These are phyloP conservation scores for Dactylellina drechsleri DNA, from an alignment of 2,329 filamentous ascomycete species.

Conservation along the genomic window DNA sequence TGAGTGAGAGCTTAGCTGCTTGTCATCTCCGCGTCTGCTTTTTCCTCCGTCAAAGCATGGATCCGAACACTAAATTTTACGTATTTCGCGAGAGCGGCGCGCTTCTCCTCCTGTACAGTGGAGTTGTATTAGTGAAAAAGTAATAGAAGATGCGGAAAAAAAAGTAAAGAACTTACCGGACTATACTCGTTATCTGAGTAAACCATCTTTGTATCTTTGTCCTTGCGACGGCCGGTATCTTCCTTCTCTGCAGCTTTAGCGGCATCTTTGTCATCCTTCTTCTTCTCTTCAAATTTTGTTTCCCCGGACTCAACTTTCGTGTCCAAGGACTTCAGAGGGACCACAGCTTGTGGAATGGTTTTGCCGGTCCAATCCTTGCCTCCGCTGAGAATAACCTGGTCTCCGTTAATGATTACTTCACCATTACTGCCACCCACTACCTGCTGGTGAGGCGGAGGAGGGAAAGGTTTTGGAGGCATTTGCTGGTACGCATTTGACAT, in stretches of 20 bases:
- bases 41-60: slow-evolving; percentile 19
- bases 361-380: slow-evolving; percentile 51
- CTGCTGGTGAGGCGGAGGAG: slow-evolving; percentile 39
- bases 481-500: slow-evolving; percentile 38
- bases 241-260: slow-evolving; percentile 54
- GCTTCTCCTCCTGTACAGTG: slow-evolving; percentile 55
- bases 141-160: neutral
- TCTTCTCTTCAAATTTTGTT: slow-evolving; percentile 46
- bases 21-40: slow-evolving; percentile 50
- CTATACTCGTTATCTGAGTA: slow-evolving; percentile 58
- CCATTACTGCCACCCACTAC: slow-evolving; percentile 37
- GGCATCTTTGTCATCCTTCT: slow-evolving; percentile 54
- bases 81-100: slow-evolving; percentile 54
- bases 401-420: slow-evolving; percentile 53
- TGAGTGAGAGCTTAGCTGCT: slow-evolving; percentile 55
- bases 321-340: slow-evolving; percentile 17
- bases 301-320: slow-evolving; percentile 17
- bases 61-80: slow-evolving; percentile 34
- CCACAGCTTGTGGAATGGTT: slow-evolving; percentile 41
- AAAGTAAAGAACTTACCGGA: slow-evolving; percentile 56
- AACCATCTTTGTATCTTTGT: slow-evolving; percentile 57
- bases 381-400: slow-evolving; percentile 54
- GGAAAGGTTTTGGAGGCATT: slow-evolving; percentile 47
- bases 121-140: neutral
- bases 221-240: slow-evolving; percentile 56